These are phyloP conservation scores for Tulasnella sp. DNA, from an alignment of 768 basidiomycete species.

Conservation along the genomic window DNA sequence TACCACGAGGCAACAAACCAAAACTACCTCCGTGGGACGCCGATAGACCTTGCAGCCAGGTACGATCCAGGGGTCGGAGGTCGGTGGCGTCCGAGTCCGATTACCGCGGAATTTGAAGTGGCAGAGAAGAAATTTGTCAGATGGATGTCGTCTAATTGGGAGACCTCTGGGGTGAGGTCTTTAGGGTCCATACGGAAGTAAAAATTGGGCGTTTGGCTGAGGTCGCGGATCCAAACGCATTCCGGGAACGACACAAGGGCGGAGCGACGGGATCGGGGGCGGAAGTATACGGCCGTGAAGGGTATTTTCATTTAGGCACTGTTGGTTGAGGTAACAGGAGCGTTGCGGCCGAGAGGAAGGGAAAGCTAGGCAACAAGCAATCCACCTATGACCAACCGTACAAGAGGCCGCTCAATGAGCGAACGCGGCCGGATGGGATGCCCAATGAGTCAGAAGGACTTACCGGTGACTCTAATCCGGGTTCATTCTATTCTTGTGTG, in stretches of 20 bases:
- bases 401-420: background rate
- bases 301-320: background rate
- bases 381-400: background rate
- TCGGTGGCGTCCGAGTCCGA: background rate
- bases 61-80: background rate
- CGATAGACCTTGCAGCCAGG: background rate
- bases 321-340: background rate
- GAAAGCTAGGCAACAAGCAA: background rate
- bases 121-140: background rate
- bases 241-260: background rate
- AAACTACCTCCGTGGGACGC: background rate
- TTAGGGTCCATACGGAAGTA: no score
- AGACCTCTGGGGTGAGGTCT: background rate
- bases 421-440: background rate
- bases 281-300: background rate
- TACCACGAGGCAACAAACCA: no score
- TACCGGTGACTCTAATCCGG: background rate
- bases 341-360: background rate
- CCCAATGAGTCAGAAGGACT: background rate
- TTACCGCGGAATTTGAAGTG: background rate
- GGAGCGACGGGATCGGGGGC: background rate
- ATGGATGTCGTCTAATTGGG: background rate
- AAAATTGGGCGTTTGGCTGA: background rate
- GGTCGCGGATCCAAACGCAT: background rate
- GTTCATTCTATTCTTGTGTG: background rate